Evolutionary conservation across 2,329 filamentous ascomycete species (phyloP).

Genomic region (Capronia coronata): DNA sequence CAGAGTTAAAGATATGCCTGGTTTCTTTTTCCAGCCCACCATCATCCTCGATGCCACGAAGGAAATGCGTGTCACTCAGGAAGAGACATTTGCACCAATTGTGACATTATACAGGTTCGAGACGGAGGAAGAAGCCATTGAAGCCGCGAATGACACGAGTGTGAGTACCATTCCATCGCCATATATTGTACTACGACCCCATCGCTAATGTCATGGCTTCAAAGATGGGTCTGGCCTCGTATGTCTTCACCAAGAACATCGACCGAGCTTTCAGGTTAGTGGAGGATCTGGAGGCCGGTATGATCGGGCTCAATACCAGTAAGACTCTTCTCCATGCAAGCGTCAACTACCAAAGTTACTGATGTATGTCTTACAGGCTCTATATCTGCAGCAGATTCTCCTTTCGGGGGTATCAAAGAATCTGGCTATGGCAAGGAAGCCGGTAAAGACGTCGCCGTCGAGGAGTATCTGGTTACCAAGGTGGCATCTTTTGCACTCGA

Average conservation of each 20-base stretch:
- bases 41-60: not conserved
- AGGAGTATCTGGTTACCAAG: slow-evolving; percentile 57
- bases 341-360: too few relatives aligned
- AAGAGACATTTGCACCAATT: slow-evolving; percentile 69
- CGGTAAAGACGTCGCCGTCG: slow-evolving; percentile 58
- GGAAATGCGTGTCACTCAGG: slow-evolving; percentile 50
- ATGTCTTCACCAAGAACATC: slow-evolving; percentile 55
- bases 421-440: slow-evolving; percentile 62
- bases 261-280: slow-evolving; percentile 53
- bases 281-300: slow-evolving; percentile 53
- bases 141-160: slow-evolving; percentile 55
- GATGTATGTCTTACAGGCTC: slow-evolving; percentile 40
- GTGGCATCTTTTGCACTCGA: slow-evolving; percentile 53
- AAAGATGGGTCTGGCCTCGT: slow-evolving; percentile 52
- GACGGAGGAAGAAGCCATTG: slow-evolving; percentile 54
- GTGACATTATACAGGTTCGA: slow-evolving; percentile 63
- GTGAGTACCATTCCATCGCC: too few relatives aligned
- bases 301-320: slow-evolving; percentile 36
- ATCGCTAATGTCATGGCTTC: too few relatives aligned
- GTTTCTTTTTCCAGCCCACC: slow-evolving; percentile 1
- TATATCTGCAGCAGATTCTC: slow-evolving; percentile 56
- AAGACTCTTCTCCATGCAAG: too few relatives aligned
- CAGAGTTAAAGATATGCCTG: not conserved
- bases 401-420: slow-evolving; percentile 62
- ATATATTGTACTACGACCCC: too few relatives aligned